Evolutionary conservation across 2,329 filamentous ascomycete genomes (phyloP), one percentile per base, ranked within the genome.

Genomic region (Hyphodiscus sp.): DNA sequence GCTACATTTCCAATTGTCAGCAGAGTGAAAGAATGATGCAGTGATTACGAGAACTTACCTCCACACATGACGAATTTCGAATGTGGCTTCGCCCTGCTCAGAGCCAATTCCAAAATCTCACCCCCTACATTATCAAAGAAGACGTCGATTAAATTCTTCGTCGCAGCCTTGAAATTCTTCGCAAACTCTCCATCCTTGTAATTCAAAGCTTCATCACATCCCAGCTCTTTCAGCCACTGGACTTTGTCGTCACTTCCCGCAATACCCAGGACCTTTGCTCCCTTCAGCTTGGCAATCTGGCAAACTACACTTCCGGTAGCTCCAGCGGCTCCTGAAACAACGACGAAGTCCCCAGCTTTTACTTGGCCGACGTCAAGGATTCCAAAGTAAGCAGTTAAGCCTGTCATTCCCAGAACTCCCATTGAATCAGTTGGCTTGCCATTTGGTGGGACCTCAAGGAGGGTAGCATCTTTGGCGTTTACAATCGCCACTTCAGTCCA

Each of bases 91-190:
- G 86, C 85, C n/a, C 83, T 76, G 2, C 69, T 71, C 41, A 90
- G 74, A 45, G 82, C 84, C 57, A 81, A 69, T 64, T 89, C 83
- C 29, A 89, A 74, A 51, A 89, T 85, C 57, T 87, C 82, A 6
- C 86, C 86, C 11, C 85, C 86, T 19, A 87, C 83, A 71, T 89
- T 89, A 69, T 89, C 86, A 67, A 82, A 89, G 70, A 82, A 89
- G 15, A 89, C 82, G 69, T 87, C 82, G 52, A 85, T 86, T 58
- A 76, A 75, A 57, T 78, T 64, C 59, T 74, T 76, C 7, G 83
- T 87, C 4, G 79, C 81, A 43, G 76, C 76, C 58, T 76, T 74
- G 63, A 89, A 79, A 67, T 83, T 75, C 56, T 76, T 68, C 61
- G 71, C 75, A 66, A 86, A 88, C 53, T 82, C 78, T 15, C 72